phyloP scores from a whole-genome alignment of 2,329 filamentous ascomycete species.

The Pseudogymnoascus sp. region DNA sequence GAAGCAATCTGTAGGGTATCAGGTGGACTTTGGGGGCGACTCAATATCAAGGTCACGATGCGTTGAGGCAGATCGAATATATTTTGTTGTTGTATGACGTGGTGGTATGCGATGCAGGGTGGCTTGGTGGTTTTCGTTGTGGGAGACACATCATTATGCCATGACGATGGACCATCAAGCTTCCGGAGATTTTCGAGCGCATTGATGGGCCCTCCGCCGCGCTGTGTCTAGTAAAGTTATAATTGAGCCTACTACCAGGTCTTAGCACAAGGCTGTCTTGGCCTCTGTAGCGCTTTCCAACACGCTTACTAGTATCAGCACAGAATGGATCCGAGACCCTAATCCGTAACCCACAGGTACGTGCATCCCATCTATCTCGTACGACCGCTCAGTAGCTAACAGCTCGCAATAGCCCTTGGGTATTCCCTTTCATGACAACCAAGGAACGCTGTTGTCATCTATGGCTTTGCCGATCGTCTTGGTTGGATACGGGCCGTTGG shows the following conservation, averaged over 20 bases:
- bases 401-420: background rate
- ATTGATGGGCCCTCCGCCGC: background rate
- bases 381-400: background rate
- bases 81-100: background rate
- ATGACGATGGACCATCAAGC: background rate
- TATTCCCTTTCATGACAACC: background rate
- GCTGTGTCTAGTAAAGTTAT: background rate
- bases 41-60: background rate
- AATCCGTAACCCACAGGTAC: slow-evolving; percentile 4
- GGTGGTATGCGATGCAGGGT: background rate
- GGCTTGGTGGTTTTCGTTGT: background rate
- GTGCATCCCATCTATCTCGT: background rate
- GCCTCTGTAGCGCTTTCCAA: background rate
- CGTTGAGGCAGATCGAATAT: background rate
- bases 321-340: background rate
- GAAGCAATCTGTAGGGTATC: slow-evolving; percentile 4
- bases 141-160: background rate
- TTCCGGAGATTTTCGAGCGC: background rate
- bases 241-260: background rate
- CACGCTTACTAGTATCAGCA: background rate
- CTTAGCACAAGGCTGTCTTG: background rate
- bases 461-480: background rate
- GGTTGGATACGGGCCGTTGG: slow-evolving; percentile 3
- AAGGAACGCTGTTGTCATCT: background rate
- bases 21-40: slow-evolving; percentile 2